Percentiles rank a stretch among this genome's conserved stretches.
phyloP scores from a whole-genome alignment of 306 rosid genomes.

The Urtica urens region DNA sequence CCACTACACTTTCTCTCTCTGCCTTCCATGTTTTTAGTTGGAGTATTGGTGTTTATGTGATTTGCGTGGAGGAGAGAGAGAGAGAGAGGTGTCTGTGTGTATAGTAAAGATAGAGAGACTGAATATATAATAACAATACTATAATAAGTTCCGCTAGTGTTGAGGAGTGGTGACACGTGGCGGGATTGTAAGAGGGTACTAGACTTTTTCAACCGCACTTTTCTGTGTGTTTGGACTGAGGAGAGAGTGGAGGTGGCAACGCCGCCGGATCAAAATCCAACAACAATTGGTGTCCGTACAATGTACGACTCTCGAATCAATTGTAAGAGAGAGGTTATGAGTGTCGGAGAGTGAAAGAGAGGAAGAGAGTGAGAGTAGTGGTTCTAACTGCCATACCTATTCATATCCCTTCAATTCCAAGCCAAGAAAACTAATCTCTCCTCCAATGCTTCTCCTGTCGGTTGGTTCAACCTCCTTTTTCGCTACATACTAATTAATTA shows the following conservation, averaged over 20 bases:
- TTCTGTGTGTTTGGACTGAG: not conserved
- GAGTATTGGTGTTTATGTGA: slow-evolving; percentile 32
- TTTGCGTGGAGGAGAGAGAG: slow-evolving; percentile 42
- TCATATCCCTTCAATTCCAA: slow-evolving; percentile 53
- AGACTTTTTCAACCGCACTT: slow-evolving; percentile 60
- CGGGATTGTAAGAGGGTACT: slow-evolving; percentile 24
- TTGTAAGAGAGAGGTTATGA: slow-evolving; percentile 5
- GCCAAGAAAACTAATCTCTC: slow-evolving; percentile 38
- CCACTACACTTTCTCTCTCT: too few relatives aligned
- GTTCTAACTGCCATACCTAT: slow-evolving; percentile 63
- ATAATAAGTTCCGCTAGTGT: too few relatives aligned
- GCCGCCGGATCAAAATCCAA: slow-evolving; percentile 37
- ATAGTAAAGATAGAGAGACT: slow-evolving; percentile 17
- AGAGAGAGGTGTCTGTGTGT: too few relatives aligned
- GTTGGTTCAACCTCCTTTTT: slow-evolving; percentile 38
- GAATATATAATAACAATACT: too few relatives aligned
- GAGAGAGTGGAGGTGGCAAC: slow-evolving; percentile 17
- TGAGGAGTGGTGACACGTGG: slow-evolving; percentile 76
- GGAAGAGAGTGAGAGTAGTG: slow-evolving; percentile 31
- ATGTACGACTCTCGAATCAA: not conserved
- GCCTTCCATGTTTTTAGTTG: slow-evolving; percentile 87
- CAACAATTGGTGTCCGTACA: slow-evolving; percentile 21
- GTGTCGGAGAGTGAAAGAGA: slow-evolving; percentile 7
- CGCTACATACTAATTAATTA: too few relatives aligned
- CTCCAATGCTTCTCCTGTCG: slow-evolving; percentile 49